Base-by-base conservation (phyloP, 768 basidiomycete genomes). In the Collybia nuda region DNA sequence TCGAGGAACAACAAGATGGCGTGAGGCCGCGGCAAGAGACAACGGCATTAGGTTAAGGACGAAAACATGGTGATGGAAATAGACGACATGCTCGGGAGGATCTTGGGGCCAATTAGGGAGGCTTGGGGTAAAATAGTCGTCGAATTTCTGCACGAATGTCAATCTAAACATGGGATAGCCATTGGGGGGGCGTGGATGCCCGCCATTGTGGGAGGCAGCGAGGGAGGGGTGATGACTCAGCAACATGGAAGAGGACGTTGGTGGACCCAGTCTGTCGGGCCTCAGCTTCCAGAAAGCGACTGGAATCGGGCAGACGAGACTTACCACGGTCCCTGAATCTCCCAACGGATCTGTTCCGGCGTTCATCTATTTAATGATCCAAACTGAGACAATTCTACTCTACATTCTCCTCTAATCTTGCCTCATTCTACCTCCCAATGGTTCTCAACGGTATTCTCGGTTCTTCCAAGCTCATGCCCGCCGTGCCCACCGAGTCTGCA, bases 391-490 rank as follows among this genome's bases (percentile, higher is more conserved):
- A 17, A 8, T n/a, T 11, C 15, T 14, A 19, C 17, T 14, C 36
- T 40, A 41, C 11, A n/a, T 14, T 36, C 48, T 41, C n/a, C 28
- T 47, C 7, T 8, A 28, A 14, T 40, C 22, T 29, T 8, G 14
- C 24, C 28, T 15, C 37, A 28, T 55, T 50, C 7, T 44, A 58
- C 52, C 63, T 66, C 62, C 60, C 67, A 40, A 53, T 70, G 44
- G 58, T 68, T 56, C 53, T 51, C 38, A 59, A 59, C 46, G 55
- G 55, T 41, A 55, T 32, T 56, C 26, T 50, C 51, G 44, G 24
- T 44, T 48, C 35, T 37, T 28, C 50, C 44, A 55, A 50, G 23
- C 53, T 45, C 23, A 29, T 43, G 38, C 22, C 41, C 38, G 47
- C 28, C 19, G 40, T 40, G 39, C 29, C 22, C 17, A 21, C 17